phyloP scores from a whole-genome alignment of 495 filamentous ascomycete genomes.

The Podospora pseudoanserina region DNA sequence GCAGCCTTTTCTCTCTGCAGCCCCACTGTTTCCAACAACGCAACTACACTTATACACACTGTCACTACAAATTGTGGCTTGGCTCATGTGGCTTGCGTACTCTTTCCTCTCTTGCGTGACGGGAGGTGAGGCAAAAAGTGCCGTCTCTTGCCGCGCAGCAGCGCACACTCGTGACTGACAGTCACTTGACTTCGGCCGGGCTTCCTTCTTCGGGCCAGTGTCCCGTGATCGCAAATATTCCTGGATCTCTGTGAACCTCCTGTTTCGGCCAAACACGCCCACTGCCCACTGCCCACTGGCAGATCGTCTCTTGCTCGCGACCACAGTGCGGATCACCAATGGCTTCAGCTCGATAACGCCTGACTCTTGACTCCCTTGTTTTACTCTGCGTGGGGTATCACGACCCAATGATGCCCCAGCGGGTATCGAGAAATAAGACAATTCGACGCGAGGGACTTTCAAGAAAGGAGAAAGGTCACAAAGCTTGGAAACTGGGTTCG shows the following conservation, averaged over 20 bases:
- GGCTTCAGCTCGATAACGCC: neutral
- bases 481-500: neutral
- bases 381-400: neutral
- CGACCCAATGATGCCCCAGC: neutral
- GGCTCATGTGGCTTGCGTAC: conserved; percentile 8
- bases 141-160: conserved; percentile 17
- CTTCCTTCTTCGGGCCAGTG: neutral
- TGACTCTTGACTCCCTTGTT: neutral
- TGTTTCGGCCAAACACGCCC: neutral
- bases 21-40: neutral
- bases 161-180: neutral
- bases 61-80: conserved; percentile 1
- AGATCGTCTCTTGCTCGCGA: neutral
- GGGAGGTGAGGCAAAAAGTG: conserved; percentile 7
- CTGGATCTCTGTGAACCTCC: neutral
- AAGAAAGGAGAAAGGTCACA: neutral
- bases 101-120: neutral
- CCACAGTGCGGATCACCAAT: neutral
- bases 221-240: conserved; percentile 1
- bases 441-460: neutral
- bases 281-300: neutral
- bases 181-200: conserved; percentile 1
- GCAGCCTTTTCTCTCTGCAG: neutral
- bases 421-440: neutral
- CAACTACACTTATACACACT: neutral